Evolutionary conservation across 148 eudicot genomes (phyloP), one percentile per base, ranked within the genome.

Genomic region (Arbutus unedo): DNA sequence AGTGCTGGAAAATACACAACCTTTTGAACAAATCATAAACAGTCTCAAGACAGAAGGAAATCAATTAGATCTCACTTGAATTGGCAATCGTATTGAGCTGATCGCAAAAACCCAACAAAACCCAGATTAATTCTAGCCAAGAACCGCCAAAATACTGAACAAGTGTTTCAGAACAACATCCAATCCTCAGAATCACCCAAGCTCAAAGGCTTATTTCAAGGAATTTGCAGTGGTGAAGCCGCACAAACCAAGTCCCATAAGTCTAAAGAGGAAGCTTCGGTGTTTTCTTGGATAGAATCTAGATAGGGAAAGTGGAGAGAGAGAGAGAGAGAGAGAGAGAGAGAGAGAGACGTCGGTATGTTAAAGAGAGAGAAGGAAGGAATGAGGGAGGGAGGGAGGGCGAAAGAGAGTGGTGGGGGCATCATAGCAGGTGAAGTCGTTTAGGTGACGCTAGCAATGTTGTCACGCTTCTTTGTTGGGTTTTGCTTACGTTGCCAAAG

Each of bases 361-460:
- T 23, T 44, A 0, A 3, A 8, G 16, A 44, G 44, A 0, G 8
- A 8, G 16, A 44, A 21, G 59, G 49, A 82, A 23, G 13, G 51
- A 43, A 47, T 19, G 67, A 47, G 13, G 21, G 73, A 59, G 38
- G 44, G 68, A 66, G 44, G 9, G 55, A 23, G 51, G 47, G 70
- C 15, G 53, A 25, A 50, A 59, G 70, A 25, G 53, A 25, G 62
- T 13, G 48, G 73, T 38, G 73, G 15, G 62, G n/a, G n/a, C 47
- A 31, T 47, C 25, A 64, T 70, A 53, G 76, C 76, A 54, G 76
- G 21, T 71, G 82, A 83, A 84, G 82, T 79, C 82, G 82, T 74
- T 84, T 66, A n/a, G 48, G 59, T 84, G 86, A 84, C 86, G 86
- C 67, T 60, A 59, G 86, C 54, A 48, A 47, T 80, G 82, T 41